A percentile compares a stretch with the other conserved stretches of the same genome.
Evolutionary conservation across 2,329 filamentous ascomycete species (phyloP).

Genomic region (Tolypocladium guangdongense): DNA sequence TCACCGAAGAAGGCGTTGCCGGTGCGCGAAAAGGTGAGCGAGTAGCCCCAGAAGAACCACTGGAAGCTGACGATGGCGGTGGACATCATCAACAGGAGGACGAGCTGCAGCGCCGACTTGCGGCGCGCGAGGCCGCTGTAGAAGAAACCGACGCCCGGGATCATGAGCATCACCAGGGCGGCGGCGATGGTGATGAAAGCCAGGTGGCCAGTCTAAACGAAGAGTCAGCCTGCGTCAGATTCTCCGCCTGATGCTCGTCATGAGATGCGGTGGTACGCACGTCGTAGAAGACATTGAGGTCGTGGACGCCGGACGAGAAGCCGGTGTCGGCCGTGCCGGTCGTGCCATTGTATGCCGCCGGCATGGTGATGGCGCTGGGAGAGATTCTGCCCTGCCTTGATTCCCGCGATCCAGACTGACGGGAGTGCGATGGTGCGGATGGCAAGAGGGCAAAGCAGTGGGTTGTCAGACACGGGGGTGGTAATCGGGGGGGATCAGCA

Average conservation of each 20-base stretch:
- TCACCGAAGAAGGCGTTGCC: slow-evolving; percentile 71
- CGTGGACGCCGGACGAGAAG: slow-evolving; percentile 40
- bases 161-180: slow-evolving; percentile 81
- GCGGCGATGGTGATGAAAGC: slow-evolving; percentile 69
- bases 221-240: neutral
- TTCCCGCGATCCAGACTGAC: neutral
- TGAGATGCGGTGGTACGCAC: slow-evolving; percentile 30
- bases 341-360: slow-evolving; percentile 39
- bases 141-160: slow-evolving; percentile 89
- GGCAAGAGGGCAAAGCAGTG: neutral
- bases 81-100: slow-evolving; percentile 77
- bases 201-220: slow-evolving; percentile 62
- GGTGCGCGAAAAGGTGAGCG: slow-evolving; percentile 70
- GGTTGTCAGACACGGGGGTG: neutral
- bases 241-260: neutral
- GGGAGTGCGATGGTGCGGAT: neutral
- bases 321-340: slow-evolving; percentile 37
- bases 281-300: slow-evolving; percentile 81
- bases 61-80: slow-evolving; percentile 74
- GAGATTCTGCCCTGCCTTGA: neutral
- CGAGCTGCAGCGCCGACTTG: slow-evolving; percentile 78
- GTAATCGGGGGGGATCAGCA: neutral
- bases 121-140: slow-evolving; percentile 82
- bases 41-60: slow-evolving; percentile 96
- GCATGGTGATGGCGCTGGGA: slow-evolving; percentile 10